Base-by-base conservation (phyloP, 208 protist species). In the Phytomonas sp. region DNA sequence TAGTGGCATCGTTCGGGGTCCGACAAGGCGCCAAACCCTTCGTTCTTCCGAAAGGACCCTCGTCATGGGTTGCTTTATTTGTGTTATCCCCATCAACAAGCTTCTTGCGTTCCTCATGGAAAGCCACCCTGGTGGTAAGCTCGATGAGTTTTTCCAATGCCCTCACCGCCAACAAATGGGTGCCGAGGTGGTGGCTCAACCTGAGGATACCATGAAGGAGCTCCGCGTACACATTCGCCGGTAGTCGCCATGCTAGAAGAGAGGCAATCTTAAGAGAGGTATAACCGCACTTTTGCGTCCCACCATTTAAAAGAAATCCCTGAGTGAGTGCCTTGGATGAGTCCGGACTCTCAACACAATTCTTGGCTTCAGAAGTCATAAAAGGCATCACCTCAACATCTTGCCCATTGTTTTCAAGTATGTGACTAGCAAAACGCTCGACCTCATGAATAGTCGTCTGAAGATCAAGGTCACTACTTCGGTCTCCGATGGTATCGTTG, bases 71-170 rank as follows among this genome's bases (percentile, higher is more conserved):
- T 65, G 61, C 36, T 45, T 37, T 26, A n/a, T 0, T 6, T 65
- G 61, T 52, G 23, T 4, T 6, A 23, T 23, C 7, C 23, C 23
- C 36, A 6, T 56, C 33, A 5, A 7, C 59, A 49, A 45, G 19
- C 19, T 26, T 1, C 45, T 56, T 56, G 5, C 33, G 33, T 23
- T 65, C 33, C 61, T 65, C 19, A 56, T 23, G 19, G 16, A 40
- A 67, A 37, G 66, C 59, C 66, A 31, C 71, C n/a, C 14, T 2
- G 16, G 26, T n/a, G 6, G 40, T 45, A 26, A 89, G 69, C 0
- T 68, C 59, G 62, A 93, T 81, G 29, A 93, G 77, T 30, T 80
- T 72, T 31, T 91, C 73, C 5, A 93, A 73, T 0, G 80, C 83
- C 29, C 73, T 66, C 29, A 87, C 71, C 14, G 85, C 85, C 29